Evolutionary conservation across 2,329 filamentous ascomycete genomes (phyloP).

Genomic region (Monilinia fructicola): DNA sequence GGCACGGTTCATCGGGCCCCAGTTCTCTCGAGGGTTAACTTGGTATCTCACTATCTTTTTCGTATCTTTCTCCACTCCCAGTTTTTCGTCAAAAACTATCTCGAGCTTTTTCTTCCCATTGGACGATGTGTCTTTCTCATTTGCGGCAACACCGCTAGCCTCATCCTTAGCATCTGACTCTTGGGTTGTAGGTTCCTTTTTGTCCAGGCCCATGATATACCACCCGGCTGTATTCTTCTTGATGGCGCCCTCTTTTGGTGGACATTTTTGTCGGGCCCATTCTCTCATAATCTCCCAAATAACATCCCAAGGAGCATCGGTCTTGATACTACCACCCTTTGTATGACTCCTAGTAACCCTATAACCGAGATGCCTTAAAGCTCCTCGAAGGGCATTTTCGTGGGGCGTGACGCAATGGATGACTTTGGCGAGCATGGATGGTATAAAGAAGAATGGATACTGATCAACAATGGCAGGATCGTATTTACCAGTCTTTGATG

Average conservation of each 20-base stretch:
- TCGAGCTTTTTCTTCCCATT: constrained; percentile 40
- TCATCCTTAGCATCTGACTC: constrained; percentile 24
- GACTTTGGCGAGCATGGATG: constrained; percentile 70
- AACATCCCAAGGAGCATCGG: constrained; percentile 84
- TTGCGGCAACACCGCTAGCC: constrained; percentile 21
- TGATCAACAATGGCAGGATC: constrained; percentile 67
- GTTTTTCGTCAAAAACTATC: constrained; percentile 74
- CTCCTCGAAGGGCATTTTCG: constrained; percentile 77
- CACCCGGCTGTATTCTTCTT: constrained; percentile 70
- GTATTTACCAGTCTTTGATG: constrained; percentile 46
- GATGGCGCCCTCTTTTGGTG: constrained; percentile 71
- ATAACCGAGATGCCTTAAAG: constrained; percentile 78
- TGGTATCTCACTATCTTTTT: constrained; percentile 83
- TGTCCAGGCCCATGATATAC: constrained; percentile 56
- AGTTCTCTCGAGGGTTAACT: constrained; percentile 85
- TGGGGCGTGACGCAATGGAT: constrained; percentile 78
- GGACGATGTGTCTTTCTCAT: neutral
- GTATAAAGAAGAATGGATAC: constrained; percentile 84
- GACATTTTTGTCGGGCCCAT: constrained; percentile 79
- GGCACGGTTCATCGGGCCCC: constrained; percentile 65
- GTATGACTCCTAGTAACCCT: constrained; percentile 83
- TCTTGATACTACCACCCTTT: constrained; percentile 87
- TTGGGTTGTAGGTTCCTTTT: constrained; percentile 27
- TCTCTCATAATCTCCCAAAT: constrained; percentile 94
- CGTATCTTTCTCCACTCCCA: constrained; percentile 68